These are phyloP conservation scores for Phanerodontia chrysosporium DNA, from an alignment of 768 basidiomycete genomes.

Conservation along the genomic window DNA sequence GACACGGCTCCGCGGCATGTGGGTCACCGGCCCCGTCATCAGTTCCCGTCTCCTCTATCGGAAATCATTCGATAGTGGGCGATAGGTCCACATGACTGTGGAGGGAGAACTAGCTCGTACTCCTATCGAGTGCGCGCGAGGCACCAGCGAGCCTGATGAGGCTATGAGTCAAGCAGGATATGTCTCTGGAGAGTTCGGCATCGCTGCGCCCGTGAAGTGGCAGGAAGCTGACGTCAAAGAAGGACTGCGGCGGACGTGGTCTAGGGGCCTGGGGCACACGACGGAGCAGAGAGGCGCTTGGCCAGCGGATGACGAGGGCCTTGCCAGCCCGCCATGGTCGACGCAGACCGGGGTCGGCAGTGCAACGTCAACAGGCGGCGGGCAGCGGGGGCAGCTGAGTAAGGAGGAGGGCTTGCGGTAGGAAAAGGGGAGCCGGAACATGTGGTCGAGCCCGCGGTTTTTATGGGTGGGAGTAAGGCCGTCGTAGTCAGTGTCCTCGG, in stretches of 20 bases:
- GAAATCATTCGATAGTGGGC: too few species aligned
- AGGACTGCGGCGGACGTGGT: conserved; percentile 27
- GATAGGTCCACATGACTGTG: too few species aligned
- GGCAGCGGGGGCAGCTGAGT: conserved; percentile 36
- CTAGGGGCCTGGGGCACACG: conserved; percentile 37
- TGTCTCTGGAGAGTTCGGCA: not conserved
- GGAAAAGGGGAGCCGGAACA: not conserved
- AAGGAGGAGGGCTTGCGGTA: conserved; percentile 11
- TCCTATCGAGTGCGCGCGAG: too few species aligned
- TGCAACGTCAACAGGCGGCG: not conserved
- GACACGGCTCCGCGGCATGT: too few species aligned
- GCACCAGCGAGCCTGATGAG: too few species aligned
- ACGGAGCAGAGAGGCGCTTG: conserved; percentile 35
- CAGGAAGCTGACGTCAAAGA: conserved; percentile 18
- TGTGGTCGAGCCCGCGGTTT: not conserved
- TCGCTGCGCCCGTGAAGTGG: conserved; percentile 25
- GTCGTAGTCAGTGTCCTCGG: not conserved
- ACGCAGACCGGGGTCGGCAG: not conserved
- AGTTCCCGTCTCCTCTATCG: too few species aligned
- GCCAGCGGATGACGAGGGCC: conserved; percentile 30
- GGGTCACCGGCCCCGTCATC: too few species aligned
- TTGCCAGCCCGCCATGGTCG: too few species aligned
- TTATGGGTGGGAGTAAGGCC: not conserved
- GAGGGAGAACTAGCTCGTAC: too few species aligned
- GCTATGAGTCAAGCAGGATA: not conserved